Conservation (phyloP, 352 stramenopile genomes). For the Globisporangium emineosum region DNA sequence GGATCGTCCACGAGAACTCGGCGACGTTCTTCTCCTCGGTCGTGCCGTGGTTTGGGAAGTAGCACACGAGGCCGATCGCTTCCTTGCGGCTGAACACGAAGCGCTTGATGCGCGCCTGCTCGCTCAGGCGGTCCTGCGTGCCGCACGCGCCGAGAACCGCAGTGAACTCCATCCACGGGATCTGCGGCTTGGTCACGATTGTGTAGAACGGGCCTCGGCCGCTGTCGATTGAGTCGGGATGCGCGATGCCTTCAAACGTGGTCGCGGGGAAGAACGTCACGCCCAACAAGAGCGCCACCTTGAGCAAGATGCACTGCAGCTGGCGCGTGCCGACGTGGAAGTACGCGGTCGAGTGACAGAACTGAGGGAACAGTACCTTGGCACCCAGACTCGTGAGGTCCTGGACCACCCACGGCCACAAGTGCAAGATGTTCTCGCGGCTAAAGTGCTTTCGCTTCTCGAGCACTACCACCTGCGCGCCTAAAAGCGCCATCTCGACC, state of each 20-base stretch:
- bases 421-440: constrained; percentile 80
- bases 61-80: constrained; percentile 79
- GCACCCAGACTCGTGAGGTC: constrained; percentile 74
- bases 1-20: constrained; percentile 83
- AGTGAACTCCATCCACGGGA: constrained; percentile 78
- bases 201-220: constrained; percentile 68
- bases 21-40: constrained; percentile 74
- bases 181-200: constrained; percentile 66
- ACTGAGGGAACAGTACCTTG: constrained; percentile 80
- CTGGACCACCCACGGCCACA: constrained; percentile 84
- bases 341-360: constrained; percentile 79
- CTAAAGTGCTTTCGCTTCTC: constrained; percentile 83
- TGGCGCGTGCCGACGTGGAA: constrained; percentile 87
- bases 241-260: constrained; percentile 52
- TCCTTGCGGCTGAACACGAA: constrained; percentile 82
- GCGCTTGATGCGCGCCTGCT: constrained; percentile 63
- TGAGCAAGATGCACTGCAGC: constrained; percentile 81
- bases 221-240: constrained; percentile 48
- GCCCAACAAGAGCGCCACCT: constrained; percentile 70
- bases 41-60: constrained; percentile 70
- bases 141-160: constrained; percentile 62
- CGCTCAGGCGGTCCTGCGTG: constrained; percentile 65
- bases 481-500: constrained; percentile 68
- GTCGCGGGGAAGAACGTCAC: constrained; percentile 67
- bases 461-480: constrained; percentile 68